phyloP scores from a whole-genome alignment of 495 filamentous ascomycete genomes.

The Immersiella caudata region DNA sequence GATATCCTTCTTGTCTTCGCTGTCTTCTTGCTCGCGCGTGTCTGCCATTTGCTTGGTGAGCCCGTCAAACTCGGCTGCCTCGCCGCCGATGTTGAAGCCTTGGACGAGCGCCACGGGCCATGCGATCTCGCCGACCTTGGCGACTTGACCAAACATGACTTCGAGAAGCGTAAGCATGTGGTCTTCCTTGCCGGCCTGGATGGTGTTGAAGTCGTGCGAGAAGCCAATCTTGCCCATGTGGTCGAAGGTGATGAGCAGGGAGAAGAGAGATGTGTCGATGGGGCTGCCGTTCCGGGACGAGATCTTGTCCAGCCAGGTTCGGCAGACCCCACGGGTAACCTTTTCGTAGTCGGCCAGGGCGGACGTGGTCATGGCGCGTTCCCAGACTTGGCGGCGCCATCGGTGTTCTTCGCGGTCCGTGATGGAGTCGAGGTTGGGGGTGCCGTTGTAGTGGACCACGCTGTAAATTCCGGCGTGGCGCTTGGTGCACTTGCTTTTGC shows the following conservation, averaged over 20 bases:
- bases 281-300: conserved; percentile 1
- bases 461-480: conserved; percentile 22
- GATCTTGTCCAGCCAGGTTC: conserved; percentile 55
- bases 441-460: conserved; percentile 21
- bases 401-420: conserved; percentile 27
- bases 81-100: conserved; percentile 5
- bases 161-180: conserved; percentile 28
- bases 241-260: conserved; percentile 30
- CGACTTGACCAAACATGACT: conserved; percentile 26
- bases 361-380: conserved; percentile 35
- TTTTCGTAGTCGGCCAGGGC: conserved; percentile 72
- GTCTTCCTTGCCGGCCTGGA: conserved; percentile 23
- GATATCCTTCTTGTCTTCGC: conserved; percentile 20
- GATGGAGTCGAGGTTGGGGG: conserved; percentile 33
- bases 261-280: conserved; percentile 27
- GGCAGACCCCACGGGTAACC: conserved; percentile 73
- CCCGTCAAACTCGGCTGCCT: conserved; percentile 24
- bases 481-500: conserved; percentile 22
- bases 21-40: conserved; percentile 11
- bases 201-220: conserved; percentile 17
- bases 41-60: conserved; percentile 20
- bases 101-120: conserved; percentile 26
- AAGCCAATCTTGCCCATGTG: conserved; percentile 33
- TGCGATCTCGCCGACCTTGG: conserved; percentile 20
- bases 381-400: conserved; percentile 31